Evolutionary conservation across 2,329 filamentous ascomycete species (phyloP).

Genomic region (Neocatenulostroma microsporum): DNA sequence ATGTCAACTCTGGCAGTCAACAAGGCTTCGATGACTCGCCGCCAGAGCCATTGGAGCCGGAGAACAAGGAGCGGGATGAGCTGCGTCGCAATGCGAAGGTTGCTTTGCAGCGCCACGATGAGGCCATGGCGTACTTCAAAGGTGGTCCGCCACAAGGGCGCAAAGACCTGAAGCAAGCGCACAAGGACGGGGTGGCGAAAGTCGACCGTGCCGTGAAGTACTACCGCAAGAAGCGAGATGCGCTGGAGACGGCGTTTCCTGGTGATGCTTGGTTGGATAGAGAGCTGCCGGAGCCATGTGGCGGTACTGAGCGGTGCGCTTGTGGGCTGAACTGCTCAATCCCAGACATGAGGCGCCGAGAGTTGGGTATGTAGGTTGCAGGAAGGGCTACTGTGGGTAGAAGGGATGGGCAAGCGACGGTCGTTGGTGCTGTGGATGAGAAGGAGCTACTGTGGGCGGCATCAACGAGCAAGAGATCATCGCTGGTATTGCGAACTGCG

Average conservation of each 20-base stretch:
- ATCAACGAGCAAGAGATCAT: too few species aligned
- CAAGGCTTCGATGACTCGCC: background rate
- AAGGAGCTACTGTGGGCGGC: too few species aligned
- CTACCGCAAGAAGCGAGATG: constrained; percentile 14
- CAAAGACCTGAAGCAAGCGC: constrained; percentile 7
- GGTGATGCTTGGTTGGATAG: background rate
- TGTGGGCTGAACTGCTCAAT: too few species aligned
- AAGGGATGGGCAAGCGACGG: too few species aligned
- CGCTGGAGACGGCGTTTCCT: constrained; percentile 5
- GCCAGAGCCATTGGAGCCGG: background rate
- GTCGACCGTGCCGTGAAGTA: constrained; percentile 12
- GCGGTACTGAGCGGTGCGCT: too few species aligned
- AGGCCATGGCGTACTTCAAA: constrained; percentile 9
- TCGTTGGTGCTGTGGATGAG: too few species aligned
- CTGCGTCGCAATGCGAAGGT: constrained; percentile 6
- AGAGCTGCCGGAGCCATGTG: background rate
- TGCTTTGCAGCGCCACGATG: constrained; percentile 7
- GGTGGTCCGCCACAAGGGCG: constrained; percentile 6
- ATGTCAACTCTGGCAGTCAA: background rate
- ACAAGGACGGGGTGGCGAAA: constrained; percentile 10
- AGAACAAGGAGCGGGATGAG: background rate
- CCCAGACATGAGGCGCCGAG: too few species aligned
- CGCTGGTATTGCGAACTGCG: too few species aligned
- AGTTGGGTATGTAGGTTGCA: too few species aligned
- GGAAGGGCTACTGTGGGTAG: too few species aligned